Evolutionary conservation across 2,329 filamentous ascomycete species (phyloP), one percentile per base, ranked within the genome.

Genomic region (Ceratocystis alfenasii): DNA sequence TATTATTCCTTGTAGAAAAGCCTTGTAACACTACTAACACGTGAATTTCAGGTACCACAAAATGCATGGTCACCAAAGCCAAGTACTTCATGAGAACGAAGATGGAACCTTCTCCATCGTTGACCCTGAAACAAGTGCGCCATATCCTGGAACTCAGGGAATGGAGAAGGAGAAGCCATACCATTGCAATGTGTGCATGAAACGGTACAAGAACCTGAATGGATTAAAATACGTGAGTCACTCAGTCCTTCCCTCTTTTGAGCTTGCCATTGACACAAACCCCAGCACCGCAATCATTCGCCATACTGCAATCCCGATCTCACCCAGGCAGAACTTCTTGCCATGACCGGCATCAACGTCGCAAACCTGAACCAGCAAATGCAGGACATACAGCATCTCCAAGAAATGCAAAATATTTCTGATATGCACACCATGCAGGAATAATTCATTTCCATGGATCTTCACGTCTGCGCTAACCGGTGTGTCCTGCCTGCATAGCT

Each of bases 91-190:
- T 73, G 92, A 96, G 75, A 99, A 99, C 72, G 88, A 89, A 17
- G 94, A 99, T 72, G 94, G 94, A 63, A 96, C 94, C 1, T 97
- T 96, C 74, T 97, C 93, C 0, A 99, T 99, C 70, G 93, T 99
- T 63, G 95, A 99, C 71, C 94, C 94, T 0, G 89, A 96, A 73
- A 97, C 94, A 0, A 94, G 89, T 33, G 84, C 90, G 1, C 94
- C 94, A 0, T 99, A 97, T 70, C 94, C 94, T 0, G 94, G 94
- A 41, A 97, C 94, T 0, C 80, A 96, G 45, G 94, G 94, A n/a
- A 99, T 99, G 94, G 94, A 99, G 78, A 99, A 97, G 75, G 93
- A 97, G 79, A 99, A 99, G 79, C 94, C 94, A 2, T 97, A 97
- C 75, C 92, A 92, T 73, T 99, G 94, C 75, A 92, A 97, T 70